Evolutionary conservation across 148 eudicot genomes (phyloP).

Genomic region (Rhododendron griersonianum): DNA sequence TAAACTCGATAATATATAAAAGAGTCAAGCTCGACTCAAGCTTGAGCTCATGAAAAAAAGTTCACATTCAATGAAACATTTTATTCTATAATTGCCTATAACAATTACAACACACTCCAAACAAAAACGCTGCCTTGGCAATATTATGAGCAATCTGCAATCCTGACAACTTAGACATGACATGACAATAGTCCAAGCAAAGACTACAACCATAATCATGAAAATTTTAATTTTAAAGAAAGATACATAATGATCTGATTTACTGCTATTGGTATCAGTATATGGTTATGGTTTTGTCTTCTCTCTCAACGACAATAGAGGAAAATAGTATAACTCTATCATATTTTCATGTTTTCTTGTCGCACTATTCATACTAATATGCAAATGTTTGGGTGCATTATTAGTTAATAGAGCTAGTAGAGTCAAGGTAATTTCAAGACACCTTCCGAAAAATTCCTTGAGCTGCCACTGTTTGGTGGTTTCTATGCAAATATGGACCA

Average conservation of each 20-base stretch:
- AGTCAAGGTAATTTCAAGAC: neutral
- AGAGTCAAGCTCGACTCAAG: neutral
- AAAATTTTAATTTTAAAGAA: neutral
- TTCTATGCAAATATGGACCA: neutral
- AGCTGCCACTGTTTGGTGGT: neutral
- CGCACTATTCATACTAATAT: neutral
- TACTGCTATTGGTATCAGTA: neutral
- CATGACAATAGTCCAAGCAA: neutral
- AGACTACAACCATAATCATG: neutral
- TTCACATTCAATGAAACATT: neutral
- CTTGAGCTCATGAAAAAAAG: neutral
- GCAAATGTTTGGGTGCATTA: neutral
- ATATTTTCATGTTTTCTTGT: neutral
- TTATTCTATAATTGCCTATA: neutral
- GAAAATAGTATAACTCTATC: neutral
- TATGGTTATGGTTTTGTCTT: neutral
- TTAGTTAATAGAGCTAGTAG: neutral
- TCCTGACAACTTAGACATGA: neutral
- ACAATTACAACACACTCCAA: neutral
- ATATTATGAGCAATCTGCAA: neutral
- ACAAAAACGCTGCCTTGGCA: neutral
- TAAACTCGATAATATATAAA: neutral
- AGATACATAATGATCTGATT: neutral
- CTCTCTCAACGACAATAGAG: neutral
- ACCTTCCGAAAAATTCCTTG: neutral